Evolutionary conservation across 371 early-diverging fungal species (phyloP), one percentile per base, ranked within the genome.

Genomic region (Apophysomyces ossiformis): DNA sequence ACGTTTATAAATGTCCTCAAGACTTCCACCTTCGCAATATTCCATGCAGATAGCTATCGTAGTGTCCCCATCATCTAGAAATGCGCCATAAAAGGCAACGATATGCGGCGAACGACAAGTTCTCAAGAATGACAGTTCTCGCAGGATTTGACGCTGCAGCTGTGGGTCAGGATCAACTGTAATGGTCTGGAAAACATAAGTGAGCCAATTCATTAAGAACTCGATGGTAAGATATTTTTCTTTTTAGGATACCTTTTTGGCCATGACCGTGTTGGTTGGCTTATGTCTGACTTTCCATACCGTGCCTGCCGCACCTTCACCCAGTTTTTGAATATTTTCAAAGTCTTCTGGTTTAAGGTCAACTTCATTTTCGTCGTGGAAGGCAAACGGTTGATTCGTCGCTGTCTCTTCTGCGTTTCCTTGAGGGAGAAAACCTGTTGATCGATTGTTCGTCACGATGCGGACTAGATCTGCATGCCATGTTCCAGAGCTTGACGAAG

Each of bases 1-100:
- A 35, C 84, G 82, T 72, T 89, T 92, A 69, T 92, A 93, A 21
- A 94, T 90, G 45, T 85, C 86, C 65, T 94, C 93, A 63, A 94
- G 78, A 62, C 91, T 91, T 15, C 94, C 93, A n/a, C 89, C 92
- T 67, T 91, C 91, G 68, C 92, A 92, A 72, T 90, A 96, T 79
- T 98, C 99, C 94, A 97, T 95, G 75, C 95, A 96, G 44, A 98
- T 93, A 11, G 91, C 91, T 58, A 98, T 87, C 38, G 88, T 84
- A 43, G 89, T 85, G 39, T 95, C 93, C 15, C 91, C 91, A 47
- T 93, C 94, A 50, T 95, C 93, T 60, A 92, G 78, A 74, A 90
- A 97, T 8, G 98, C 96, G 41, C 98, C 99, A 74, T 91, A 95
- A 68, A 92, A 98, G 7, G 91, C 85, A 2, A 99, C 96, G 61